phyloP scores from a whole-genome alignment of 345 rosid genomes.

The Salix koriyanagi region DNA sequence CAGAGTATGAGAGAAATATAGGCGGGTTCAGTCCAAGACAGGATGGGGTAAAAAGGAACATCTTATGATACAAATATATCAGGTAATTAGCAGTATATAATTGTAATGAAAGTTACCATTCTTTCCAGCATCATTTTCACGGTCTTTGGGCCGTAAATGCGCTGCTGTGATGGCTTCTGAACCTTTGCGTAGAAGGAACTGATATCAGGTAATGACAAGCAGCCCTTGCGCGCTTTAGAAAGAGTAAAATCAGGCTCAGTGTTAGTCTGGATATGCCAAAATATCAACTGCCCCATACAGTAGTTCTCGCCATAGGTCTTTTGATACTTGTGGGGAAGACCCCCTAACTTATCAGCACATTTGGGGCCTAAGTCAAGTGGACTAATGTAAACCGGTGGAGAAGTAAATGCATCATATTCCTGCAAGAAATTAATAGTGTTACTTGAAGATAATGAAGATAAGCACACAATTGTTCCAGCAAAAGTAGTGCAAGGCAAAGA shows the following conservation, averaged over 20 bases:
- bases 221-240: conserved; percentile 72
- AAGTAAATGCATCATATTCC: conserved; percentile 76
- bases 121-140: conserved; percentile 65
- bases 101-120: conserved; percentile 50
- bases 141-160: conserved; percentile 78
- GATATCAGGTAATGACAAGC: conserved; percentile 79
- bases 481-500: background rate
- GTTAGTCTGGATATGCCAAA: conserved; percentile 90
- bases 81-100: background rate
- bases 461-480: background rate
- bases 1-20: background rate
- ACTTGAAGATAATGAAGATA: conserved; percentile 9
- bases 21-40: background rate
- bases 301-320: conserved; percentile 91
- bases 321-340: conserved; percentile 62
- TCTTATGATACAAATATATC: too few species aligned
- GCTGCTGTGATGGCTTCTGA: conserved; percentile 76
- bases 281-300: conserved; percentile 93
- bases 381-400: conserved; percentile 83
- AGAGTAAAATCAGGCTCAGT: conserved; percentile 71
- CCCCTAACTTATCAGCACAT: conserved; percentile 67
- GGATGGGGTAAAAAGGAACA: background rate
- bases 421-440: conserved; percentile 24
- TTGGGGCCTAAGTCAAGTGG: conserved; percentile 93
- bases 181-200: conserved; percentile 84